Evolutionary conservation across 164 flowering plant genomes (phyloP).

Genomic region (Cinnamomum chago): DNA sequence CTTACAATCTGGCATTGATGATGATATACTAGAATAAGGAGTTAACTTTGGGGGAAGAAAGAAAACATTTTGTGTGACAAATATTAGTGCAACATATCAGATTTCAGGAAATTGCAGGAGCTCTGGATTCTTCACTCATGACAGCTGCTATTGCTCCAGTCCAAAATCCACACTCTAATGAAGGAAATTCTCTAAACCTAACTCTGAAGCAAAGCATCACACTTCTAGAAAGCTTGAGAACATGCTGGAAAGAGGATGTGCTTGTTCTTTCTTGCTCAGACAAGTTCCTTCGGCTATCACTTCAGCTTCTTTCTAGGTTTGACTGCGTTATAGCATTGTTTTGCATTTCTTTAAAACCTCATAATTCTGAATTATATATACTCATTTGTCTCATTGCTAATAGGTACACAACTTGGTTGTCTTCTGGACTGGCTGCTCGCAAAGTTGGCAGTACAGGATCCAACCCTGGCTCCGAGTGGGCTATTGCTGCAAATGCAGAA

Average conservation of each 20-base stretch:
- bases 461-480: constrained; percentile 74
- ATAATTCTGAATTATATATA: not conserved
- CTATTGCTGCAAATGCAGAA: constrained; percentile 66
- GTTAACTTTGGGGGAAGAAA: not conserved
- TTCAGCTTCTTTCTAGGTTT: constrained; percentile 93
- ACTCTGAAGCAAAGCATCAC: constrained; percentile 73
- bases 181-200: constrained; percentile 32
- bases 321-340: constrained; percentile 11
- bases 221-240: constrained; percentile 75
- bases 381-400: constrained; percentile 5
- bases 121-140: constrained; percentile 71
- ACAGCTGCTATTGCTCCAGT: constrained; percentile 45
- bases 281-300: constrained; percentile 82
- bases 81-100: constrained; percentile 31
- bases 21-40: not conserved
- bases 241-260: constrained; percentile 95
- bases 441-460: constrained; percentile 40
- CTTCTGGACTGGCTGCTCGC: constrained; percentile 70
- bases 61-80: not conserved
- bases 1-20: constrained; percentile 1
- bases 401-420: constrained; percentile 84
- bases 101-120: constrained; percentile 95
- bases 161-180: constrained; percentile 32
- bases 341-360: constrained; percentile 2
- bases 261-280: constrained; percentile 75